Conservation (phyloP, 2,329 filamentous ascomycete species). For the Verruconis gallopava region DNA sequence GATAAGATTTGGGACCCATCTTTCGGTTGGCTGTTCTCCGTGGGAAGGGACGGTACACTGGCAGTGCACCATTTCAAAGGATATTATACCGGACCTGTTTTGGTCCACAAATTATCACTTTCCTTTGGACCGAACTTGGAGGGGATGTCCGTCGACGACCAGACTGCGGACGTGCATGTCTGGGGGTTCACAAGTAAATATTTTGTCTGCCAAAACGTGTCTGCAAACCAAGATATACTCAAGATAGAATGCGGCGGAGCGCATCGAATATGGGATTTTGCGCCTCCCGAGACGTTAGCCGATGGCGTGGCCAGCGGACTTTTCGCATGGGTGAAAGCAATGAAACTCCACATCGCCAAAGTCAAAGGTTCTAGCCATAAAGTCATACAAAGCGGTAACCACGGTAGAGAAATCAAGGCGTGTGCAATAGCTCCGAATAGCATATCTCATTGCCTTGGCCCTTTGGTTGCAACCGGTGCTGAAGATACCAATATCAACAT, state of each 20-base stretch:
- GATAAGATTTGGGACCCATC: constrained; percentile 10
- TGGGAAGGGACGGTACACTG: constrained; percentile 64
- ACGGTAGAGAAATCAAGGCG: constrained; percentile 76
- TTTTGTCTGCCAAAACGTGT: constrained; percentile 74
- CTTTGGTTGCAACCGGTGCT: constrained; percentile 51
- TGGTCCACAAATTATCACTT: constrained; percentile 55
- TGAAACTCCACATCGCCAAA: constrained; percentile 36
- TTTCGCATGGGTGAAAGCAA: constrained; percentile 66
- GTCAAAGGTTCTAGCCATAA: constrained; percentile 25
- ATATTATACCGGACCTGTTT: constrained; percentile 15
- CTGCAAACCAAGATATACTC: constrained; percentile 53
- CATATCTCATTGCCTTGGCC: constrained; percentile 4
- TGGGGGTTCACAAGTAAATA: constrained; percentile 70
- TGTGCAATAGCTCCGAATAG: constrained; percentile 33
- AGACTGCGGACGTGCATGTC: constrained; percentile 47
- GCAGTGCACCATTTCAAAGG: constrained; percentile 42
- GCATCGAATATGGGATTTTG: constrained; percentile 62
- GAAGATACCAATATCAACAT: constrained; percentile 68
- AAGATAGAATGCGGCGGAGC: constrained; percentile 71
- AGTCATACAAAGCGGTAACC: constrained; percentile 53
- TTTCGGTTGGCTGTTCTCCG: constrained; percentile 48
- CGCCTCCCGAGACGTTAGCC: constrained; percentile 18
- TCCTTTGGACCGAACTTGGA: constrained; percentile 69
- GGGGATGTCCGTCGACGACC: constrained; percentile 47
- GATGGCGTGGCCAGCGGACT: constrained; percentile 28